Conservation (phyloP, 2,329 filamentous ascomycete species). For the Aquanectria penicillioides region DNA sequence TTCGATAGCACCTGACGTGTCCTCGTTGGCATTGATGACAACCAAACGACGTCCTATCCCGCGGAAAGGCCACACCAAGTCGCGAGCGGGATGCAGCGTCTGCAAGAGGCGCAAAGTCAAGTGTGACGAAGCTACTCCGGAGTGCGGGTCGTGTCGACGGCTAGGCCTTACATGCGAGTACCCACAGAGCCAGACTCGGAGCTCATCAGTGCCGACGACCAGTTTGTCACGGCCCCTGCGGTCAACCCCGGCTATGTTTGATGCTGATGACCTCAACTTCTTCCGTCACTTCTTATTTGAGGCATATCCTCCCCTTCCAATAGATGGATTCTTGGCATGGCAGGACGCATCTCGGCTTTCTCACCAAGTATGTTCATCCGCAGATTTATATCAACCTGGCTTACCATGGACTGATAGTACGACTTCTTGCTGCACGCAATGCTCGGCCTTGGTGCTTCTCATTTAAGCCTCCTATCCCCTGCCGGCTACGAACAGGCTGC, state of each 20-base stretch:
- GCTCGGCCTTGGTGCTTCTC: constrained; percentile 52
- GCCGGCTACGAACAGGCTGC: constrained; percentile 40
- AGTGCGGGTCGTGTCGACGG: constrained; percentile 49
- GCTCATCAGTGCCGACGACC: not conserved
- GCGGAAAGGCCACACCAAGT: constrained; percentile 49
- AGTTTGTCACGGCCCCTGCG: constrained; percentile 27
- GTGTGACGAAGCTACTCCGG: constrained; percentile 50
- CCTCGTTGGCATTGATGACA: not conserved
- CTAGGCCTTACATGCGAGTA: constrained; percentile 51
- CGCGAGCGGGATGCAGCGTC: constrained; percentile 44
- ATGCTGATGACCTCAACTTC: constrained; percentile 58
- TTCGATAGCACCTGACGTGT: not conserved
- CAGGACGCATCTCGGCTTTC: constrained; percentile 49
- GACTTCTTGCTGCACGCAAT: constrained; percentile 55
- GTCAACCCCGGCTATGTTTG: constrained; percentile 45
- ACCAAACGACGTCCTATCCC: constrained; percentile 44
- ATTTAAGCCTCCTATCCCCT: constrained; percentile 44
- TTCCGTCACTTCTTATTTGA: constrained; percentile 63
- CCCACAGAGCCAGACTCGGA: constrained; percentile 15
- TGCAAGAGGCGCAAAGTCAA: constrained; percentile 57
- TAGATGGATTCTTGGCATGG: constrained; percentile 50
- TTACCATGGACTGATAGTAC: constrained; percentile 40
- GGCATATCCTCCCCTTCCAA: constrained; percentile 54
- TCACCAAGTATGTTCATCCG: constrained; percentile 43
- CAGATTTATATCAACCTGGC: not conserved